These are phyloP conservation scores for Cyclanthera cordifolia DNA, from an alignment of 306 rosid genomes.

Conservation along the genomic window DNA sequence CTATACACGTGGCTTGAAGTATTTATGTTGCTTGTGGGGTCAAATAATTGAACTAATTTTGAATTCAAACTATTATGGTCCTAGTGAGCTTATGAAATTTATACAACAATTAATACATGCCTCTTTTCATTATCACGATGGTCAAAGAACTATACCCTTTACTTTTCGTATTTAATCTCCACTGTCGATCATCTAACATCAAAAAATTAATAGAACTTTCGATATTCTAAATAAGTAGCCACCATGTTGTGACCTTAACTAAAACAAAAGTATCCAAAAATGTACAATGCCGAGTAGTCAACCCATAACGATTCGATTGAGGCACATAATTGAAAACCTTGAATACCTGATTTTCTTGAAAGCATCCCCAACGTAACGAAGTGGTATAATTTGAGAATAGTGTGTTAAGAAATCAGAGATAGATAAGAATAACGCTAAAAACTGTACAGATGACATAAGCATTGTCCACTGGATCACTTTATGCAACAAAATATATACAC, in stretches of 20 bases:
- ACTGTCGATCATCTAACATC: not conserved
- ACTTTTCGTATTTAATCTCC: not conserved
- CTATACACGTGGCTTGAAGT: not conserved
- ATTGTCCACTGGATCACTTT: slow-evolving; percentile 52
- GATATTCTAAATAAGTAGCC: not conserved
- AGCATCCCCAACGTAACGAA: slow-evolving; percentile 17
- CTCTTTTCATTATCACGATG: not conserved
- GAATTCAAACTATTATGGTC: not conserved
- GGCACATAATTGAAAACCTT: not conserved
- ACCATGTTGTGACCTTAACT: not conserved
- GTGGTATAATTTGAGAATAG: slow-evolving; percentile 48
- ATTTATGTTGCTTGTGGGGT: not conserved
- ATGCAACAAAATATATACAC: slow-evolving; percentile 15
- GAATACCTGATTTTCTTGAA: not conserved
- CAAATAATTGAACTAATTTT: slow-evolving; percentile 6
- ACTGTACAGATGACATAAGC: slow-evolving; percentile 63
- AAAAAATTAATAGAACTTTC: not conserved
- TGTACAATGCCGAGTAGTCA: not conserved
- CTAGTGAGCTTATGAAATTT: not conserved
- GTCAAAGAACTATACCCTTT: not conserved
- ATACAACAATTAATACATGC: not conserved
- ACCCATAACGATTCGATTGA: not conserved
- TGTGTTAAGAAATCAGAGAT: too few relatives aligned
- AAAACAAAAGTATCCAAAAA: too few relatives aligned
- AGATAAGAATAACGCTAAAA: too few relatives aligned